Base-by-base conservation (phyloP, 371 early-diverging fungal species). In the Batkoa obscura region DNA sequence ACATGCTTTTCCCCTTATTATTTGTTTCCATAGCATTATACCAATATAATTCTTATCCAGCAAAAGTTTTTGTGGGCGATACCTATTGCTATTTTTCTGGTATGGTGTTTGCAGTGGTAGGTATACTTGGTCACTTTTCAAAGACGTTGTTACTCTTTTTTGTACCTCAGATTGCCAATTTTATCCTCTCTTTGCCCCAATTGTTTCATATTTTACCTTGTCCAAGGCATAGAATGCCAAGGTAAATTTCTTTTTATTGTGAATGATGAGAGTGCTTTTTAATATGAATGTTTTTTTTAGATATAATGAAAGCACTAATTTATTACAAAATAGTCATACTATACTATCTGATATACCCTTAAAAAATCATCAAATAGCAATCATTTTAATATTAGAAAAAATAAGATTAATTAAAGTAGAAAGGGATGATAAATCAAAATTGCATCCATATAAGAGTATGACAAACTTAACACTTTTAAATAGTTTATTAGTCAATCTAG, bases 21-120 rank as follows among this genome's bases (percentile, higher is more conserved):
- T 86, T 85, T 0, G 92, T 90, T 2, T 83, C 88, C 0, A 2
- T 66, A 2, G 91, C 84, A 0, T 77, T 92, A 34, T 64, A 90
- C 39, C 62, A 66, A 61, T 84, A 86, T 61, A 97, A 97, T 67
- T 86, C 89, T 86, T 86, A 73, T 47, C 99, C 99, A 4, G 86
- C 97, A 0, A 66, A 70, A 13, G 79, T 88, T 8, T 97, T 99
- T 78, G 91, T 92, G n/a, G 99, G 99, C 34, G 97, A 99, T 65
- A 94, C 96, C 0, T 94, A 79, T 62, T 86, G 90, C 64, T 97
- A 97, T 64, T 96, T 95, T 77, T 86, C 93, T 1, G 99, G 99
- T n/a, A 96, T 95, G 90, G 83, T 88, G 0, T 81, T 97, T 67
- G 93, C 95, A 0, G 94, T 93, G 1, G 87, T 91, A 5, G 94